Base-by-base conservation (phyloP, 352 stramenopile species). In the Paralagenidium karlingii region DNA sequence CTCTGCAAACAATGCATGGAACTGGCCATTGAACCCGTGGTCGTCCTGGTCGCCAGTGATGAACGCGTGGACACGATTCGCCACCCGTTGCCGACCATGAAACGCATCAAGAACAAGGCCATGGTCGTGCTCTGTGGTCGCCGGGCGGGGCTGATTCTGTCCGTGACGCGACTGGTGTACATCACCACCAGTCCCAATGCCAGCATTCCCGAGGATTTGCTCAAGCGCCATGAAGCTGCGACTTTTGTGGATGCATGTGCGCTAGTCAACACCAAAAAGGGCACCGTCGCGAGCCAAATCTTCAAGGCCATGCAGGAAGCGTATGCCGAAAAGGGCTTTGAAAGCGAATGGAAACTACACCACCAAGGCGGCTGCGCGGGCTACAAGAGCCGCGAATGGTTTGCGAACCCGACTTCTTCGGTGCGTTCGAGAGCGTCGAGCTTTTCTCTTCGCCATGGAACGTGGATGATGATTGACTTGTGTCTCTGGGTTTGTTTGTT, bases 71-170 rank as follows among this genome's bases (percentile, higher is more conserved):
- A 86, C 40, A 54, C 45, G 28, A 82, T 78, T 27, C 68, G 71
- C 24, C 71, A 86, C 44, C 68, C 68, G 16, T 47, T 86, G 22
- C 71, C 71, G 19, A 86, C 71, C 1, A 68, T 61, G 16, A 86
- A 86, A 40, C 55, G 55, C 21, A 56, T 80, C 7, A 75, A 76
- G 42, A 61, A 80, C 49, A 86, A 86, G 47, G 66, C 54, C 16
- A 82, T 86, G 71, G 54, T 86, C 22, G 71, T 82, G 43, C 68
- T 86, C 33, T 86, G 71, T 25, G 71, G 71, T 13, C 68, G 69
- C 10, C 68, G 66, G 9, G 66, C 65, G 1, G 71, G 71, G 2
- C 54, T 86, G 16, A 71, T 86, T 29, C 43, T 60, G 22, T 82
- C 68, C 10, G 62, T 66, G 8, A 82, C 68, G 24, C 68, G 68